These are phyloP conservation scores for Closterium sp. DNA, from an alignment of 139 green algal genomes.

Conservation along the genomic window DNA sequence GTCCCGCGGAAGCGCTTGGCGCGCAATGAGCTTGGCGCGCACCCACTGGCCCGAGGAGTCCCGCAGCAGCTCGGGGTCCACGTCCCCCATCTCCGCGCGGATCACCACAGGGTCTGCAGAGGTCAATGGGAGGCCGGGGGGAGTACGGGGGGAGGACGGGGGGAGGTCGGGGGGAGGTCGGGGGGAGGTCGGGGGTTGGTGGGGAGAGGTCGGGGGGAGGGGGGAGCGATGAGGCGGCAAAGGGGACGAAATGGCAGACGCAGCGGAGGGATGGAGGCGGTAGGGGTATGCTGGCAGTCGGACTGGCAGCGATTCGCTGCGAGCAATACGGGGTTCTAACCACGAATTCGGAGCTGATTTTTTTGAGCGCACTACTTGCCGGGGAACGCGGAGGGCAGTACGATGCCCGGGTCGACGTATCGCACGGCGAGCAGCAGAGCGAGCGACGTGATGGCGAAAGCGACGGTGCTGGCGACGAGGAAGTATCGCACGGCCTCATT, in stretches of 20 bases:
- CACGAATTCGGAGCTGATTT: too few relatives aligned
- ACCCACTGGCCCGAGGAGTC: conserved; percentile 37
- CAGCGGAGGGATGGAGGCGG: too few relatives aligned
- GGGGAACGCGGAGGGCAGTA: conserved; percentile 23
- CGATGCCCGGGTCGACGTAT: conserved; percentile 38
- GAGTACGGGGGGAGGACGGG: background rate
- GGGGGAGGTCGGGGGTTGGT: background rate
- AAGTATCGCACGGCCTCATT: background rate
- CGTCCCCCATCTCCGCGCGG: conserved; percentile 17
- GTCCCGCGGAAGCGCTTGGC: background rate
- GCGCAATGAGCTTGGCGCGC: background rate
- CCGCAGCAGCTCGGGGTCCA: background rate
- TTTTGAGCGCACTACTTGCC: conserved; percentile 5
- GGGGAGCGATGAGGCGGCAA: background rate
- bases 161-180: background rate
- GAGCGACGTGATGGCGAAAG: conserved; percentile 4
- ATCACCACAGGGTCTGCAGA: conserved; percentile 28
- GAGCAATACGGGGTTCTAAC: background rate
- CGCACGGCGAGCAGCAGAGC: conserved; percentile 39
- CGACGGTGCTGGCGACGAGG: background rate
- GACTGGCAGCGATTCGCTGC: background rate
- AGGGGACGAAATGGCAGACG: too few relatives aligned
- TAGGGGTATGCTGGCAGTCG: background rate
- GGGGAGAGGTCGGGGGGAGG: background rate
- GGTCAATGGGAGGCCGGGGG: background rate